Conservation (phyloP, 352 stramenopile genomes). For the Phytophthora tentaculata region DNA sequence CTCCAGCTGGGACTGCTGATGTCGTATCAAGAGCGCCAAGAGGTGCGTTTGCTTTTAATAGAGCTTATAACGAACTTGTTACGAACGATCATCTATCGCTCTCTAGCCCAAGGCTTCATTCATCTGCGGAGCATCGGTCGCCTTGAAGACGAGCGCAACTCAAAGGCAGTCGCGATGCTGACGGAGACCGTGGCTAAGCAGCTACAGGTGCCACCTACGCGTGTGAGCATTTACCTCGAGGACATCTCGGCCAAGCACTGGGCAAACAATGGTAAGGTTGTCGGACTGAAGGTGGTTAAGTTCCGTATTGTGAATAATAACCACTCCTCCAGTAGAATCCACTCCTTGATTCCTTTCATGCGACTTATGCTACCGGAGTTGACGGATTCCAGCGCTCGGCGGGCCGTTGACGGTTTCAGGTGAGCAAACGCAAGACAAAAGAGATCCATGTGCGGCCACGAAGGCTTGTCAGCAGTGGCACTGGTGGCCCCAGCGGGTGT, state of each 20-base stretch:
- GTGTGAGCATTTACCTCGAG: conserved; percentile 34
- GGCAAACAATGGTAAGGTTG: conserved; percentile 34
- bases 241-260: conserved; percentile 32
- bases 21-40: conserved; percentile 29
- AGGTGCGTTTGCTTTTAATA: conserved; percentile 15
- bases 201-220: too few species aligned
- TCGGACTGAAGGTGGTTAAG: too few species aligned
- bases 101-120: too few species aligned
- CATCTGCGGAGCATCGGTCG: too few species aligned
- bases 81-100: too few species aligned
- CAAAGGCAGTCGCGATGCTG: too few species aligned
- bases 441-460: conserved; percentile 11
- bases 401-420: conserved; percentile 25
- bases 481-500: too few species aligned
- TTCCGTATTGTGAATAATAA: background rate
- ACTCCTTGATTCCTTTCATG: background rate
- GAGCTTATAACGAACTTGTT: too few species aligned
- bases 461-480: conserved; percentile 19
- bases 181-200: too few species aligned
- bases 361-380: background rate
- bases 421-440: background rate
- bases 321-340: too few species aligned
- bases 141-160: too few species aligned
- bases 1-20: conserved; percentile 33
- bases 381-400: background rate